Percentiles rank a stretch among this genome's conserved stretches.
Evolutionary conservation across 1,284 basidiomycete species (phyloP).

Genomic region (Boletellus deceptivus): DNA sequence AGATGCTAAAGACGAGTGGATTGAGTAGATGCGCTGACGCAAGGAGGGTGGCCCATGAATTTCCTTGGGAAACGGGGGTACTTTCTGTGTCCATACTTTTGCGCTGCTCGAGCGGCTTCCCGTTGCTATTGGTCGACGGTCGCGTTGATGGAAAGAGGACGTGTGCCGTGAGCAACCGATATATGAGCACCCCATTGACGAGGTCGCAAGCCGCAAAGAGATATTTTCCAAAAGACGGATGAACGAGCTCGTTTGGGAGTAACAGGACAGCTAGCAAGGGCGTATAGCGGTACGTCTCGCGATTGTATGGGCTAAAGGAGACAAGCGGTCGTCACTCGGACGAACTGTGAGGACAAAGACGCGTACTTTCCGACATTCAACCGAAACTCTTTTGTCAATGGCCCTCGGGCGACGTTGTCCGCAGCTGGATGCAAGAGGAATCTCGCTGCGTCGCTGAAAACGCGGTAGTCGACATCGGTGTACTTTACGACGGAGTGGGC

Average conservation of each 20-base stretch:
- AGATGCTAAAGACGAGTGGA: constrained; percentile 94
- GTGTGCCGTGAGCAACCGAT: constrained; percentile 58
- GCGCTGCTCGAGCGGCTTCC: constrained; percentile 19
- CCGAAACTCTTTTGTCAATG: constrained; percentile 39
- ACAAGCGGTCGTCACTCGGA: constrained; percentile 5
- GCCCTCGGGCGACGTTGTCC: constrained; percentile 59
- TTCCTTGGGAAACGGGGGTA: neutral
- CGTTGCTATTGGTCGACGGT: constrained; percentile 1
- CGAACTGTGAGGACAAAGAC: neutral
- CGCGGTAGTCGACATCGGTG: constrained; percentile 95
- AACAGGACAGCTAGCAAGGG: constrained; percentile 86
- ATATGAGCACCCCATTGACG: constrained; percentile 76
- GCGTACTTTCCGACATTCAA: constrained; percentile 68
- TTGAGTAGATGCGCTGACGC: constrained; percentile 79
- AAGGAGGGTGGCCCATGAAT: constrained; percentile 48
- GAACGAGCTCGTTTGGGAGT: constrained; percentile 76
- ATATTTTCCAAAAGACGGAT: constrained; percentile 86
- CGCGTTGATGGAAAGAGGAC: constrained; percentile 31
- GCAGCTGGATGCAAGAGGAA: constrained; percentile 57
- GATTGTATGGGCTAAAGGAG: constrained; percentile 78
- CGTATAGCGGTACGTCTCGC: constrained; percentile 96
- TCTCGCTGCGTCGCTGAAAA: constrained; percentile 88
- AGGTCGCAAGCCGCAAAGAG: constrained; percentile 88
- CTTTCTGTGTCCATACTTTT: neutral
- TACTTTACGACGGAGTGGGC: constrained; percentile 83